Conservation (phyloP, 2,329 filamentous ascomycete species). For the Epichloe bromicola region DNA sequence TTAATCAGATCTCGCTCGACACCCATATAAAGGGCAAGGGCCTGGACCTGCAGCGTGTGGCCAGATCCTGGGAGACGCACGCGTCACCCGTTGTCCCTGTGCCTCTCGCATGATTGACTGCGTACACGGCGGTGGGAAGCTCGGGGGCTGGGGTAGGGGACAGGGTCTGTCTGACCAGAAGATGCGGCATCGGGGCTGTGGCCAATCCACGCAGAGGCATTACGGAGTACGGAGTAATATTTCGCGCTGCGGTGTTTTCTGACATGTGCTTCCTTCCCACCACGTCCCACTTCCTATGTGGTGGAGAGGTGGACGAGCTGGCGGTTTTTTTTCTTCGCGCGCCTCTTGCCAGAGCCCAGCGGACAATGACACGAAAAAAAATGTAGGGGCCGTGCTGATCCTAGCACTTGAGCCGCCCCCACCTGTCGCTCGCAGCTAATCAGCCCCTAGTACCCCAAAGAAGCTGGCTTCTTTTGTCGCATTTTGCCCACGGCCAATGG, state of each 20-base stretch:
- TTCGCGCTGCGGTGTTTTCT: constrained; percentile 11
- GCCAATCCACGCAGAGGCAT: neutral
- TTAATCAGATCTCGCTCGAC: constrained; percentile 8
- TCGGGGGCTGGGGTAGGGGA: no score
- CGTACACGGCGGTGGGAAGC: neutral
- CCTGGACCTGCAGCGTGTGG: constrained; percentile 6
- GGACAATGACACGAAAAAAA: no score
- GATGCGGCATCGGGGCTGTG: constrained; percentile 5
- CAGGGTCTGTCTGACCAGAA: no score
- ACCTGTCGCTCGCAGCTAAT: constrained; percentile 9
- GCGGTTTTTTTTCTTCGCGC: neutral
- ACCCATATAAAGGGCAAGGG: constrained; percentile 3
- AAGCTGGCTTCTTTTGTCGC: neutral
- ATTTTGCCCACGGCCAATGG: constrained; percentile 3
- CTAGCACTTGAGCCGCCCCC: constrained; percentile 4
- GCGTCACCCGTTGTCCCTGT: no score
- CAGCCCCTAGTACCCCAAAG: constrained; percentile 6
- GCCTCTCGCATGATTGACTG: no score
- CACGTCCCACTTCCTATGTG: neutral
- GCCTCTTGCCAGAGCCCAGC: no score
- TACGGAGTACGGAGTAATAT: neutral
- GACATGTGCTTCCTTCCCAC: constrained; percentile 11
- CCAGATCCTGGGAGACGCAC: constrained; percentile 4
- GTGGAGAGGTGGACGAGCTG: neutral
- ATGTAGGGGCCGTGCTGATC: neutral